Conservation (phyloP, 805 yeast genomes). For the Hanseniaspora guilliermondii region DNA sequence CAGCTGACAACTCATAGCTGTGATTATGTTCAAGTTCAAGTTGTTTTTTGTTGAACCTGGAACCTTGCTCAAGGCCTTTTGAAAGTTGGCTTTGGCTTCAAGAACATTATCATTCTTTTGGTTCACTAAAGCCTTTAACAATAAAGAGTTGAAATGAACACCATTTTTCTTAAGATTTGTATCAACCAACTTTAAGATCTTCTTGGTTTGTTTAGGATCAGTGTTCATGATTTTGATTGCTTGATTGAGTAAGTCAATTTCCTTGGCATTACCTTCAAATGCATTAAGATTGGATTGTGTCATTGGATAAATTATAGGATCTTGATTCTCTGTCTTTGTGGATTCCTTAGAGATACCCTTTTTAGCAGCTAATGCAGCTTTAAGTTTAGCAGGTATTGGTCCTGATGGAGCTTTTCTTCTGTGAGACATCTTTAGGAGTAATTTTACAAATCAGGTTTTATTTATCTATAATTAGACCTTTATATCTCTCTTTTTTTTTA, state of each 20-base stretch:
- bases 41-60: slow-evolving; percentile 39
- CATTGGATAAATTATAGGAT: slow-evolving; percentile 5
- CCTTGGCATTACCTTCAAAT: slow-evolving; percentile 36
- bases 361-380: slow-evolving; percentile 13
- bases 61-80: slow-evolving; percentile 48
- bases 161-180: slow-evolving; percentile 62
- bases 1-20: slow-evolving; percentile 42
- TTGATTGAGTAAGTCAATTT: slow-evolving; percentile 62
- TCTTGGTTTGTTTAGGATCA: slow-evolving; percentile 59
- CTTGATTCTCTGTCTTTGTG: background rate
- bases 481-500: background rate
- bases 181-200: slow-evolving; percentile 67
- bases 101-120: slow-evolving; percentile 43
- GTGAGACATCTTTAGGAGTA: background rate
- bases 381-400: slow-evolving; percentile 8
- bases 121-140: slow-evolving; percentile 69
- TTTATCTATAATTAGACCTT: background rate
- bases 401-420: slow-evolving; percentile 13
- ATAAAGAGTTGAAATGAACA: slow-evolving; percentile 64
- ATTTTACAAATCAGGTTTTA: too few relatives aligned
- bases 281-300: slow-evolving; percentile 1
- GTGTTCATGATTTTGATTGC: slow-evolving; percentile 74
- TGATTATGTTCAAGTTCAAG: slow-evolving; percentile 34
- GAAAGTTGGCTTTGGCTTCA: slow-evolving; percentile 53
- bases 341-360: background rate